Evolutionary conservation across 208 protist genomes (phyloP), one percentile per base, ranked within the genome.

Genomic region (Trypanosoma congolense): DNA sequence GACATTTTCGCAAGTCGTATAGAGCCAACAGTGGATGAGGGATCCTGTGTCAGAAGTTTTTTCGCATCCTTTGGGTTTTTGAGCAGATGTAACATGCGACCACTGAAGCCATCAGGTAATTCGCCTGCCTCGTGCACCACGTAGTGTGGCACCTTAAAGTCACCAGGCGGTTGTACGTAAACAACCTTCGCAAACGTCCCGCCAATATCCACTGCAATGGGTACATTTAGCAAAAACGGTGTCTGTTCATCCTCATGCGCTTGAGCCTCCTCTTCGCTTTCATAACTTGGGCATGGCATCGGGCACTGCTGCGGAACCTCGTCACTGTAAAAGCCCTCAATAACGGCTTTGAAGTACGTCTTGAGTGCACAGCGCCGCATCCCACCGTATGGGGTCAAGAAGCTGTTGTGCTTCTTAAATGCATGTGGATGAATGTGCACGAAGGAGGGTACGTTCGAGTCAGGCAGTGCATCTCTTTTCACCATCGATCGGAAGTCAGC

Each of bases 181-280:
- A 82, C 75, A n/a, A 96, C 52, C 62, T 96, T 96, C 18, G 83
- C 81, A 57, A 92, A 93, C 25, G 86, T 96, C 40, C 90, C 90
- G 16, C 90, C 90, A 69, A 96, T 93, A 63, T 96, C 90, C 38
- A 96, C 73, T 18, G 77, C 75, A 18, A 87, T 44, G 8, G 90
- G 90, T 18, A 92, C 80, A 24, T 60, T 61, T 24, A 91, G 55
- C 22, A 41, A 28, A 14, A 76, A 45, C n/a, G n/a, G 26, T 24
- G 49, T 56, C 22, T 40, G 22, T 31, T 19, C 22, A 4, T 28
- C 49, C 14, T 29, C 40, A 2, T 54, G 49, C 4, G 2, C 33
- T 38, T 29, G n/a, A 14, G 43, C 12, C n/a, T 61, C 43, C 18
- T 46, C 45, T 3, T 65, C 51, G 26, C 64, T 72, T 8, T 12